Percentiles rank a stretch among this genome's conserved stretches.
phyloP scores from a whole-genome alignment of 345 rosid genomes.

The Hypericum androsaemum region DNA sequence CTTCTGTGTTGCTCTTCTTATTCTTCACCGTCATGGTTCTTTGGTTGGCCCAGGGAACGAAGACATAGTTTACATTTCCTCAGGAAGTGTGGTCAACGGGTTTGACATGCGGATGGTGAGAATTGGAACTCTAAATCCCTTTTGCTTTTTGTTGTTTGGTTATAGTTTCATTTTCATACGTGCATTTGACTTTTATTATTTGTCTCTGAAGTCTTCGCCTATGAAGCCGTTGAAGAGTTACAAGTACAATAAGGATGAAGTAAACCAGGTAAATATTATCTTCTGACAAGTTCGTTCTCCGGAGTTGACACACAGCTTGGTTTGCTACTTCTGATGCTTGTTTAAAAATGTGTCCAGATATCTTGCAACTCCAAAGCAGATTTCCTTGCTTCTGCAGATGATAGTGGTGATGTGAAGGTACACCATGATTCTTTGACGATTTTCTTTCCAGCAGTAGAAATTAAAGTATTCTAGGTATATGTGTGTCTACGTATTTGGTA shows the following conservation, averaged over 20 bases:
- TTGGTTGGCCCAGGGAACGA: constrained; percentile 47
- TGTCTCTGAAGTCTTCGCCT: constrained; percentile 31
- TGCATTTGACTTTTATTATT: background rate
- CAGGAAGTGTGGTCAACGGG: constrained; percentile 57
- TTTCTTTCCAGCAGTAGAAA: background rate
- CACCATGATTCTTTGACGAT: background rate
- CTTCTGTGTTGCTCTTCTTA: no score
- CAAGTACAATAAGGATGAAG: constrained; percentile 75
- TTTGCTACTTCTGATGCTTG: background rate
- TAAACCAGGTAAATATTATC: constrained; percentile 51
- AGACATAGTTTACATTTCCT: constrained; percentile 56
- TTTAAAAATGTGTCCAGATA: constrained; percentile 30
- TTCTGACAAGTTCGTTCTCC: background rate
- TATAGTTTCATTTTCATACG: background rate
- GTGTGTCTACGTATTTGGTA: no score
- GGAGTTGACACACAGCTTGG: background rate
- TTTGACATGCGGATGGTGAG: constrained; percentile 80
- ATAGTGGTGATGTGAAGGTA: constrained; percentile 83
- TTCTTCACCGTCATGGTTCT: background rate
- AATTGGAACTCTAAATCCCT: background rate
- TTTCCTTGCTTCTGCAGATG: constrained; percentile 84
- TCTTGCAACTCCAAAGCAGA: constrained; percentile 57
- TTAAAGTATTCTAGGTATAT: no score
- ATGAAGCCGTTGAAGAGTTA: constrained; percentile 55
- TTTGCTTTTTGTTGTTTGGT: background rate